These are phyloP conservation scores for Bipolaris bicolor DNA, from an alignment of 2,329 filamentous ascomycete genomes.

Conservation along the genomic window DNA sequence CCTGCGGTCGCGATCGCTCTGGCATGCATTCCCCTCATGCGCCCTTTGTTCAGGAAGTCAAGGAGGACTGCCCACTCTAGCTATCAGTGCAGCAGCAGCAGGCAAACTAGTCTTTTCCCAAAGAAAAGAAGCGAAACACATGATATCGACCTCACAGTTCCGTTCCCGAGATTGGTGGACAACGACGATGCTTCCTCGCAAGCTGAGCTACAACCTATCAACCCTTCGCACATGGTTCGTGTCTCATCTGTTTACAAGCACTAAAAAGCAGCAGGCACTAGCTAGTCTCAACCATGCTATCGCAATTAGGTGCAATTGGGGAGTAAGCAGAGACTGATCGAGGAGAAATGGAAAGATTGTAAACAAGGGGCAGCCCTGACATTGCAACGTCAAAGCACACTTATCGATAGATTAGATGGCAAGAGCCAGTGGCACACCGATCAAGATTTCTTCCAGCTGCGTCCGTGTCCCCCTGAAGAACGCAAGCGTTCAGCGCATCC, in stretches of 20 bases:
- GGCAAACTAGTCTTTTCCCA: not conserved
- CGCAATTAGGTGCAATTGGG: not conserved
- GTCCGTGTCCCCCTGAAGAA: not conserved
- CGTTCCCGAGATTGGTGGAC: too few relatives aligned
- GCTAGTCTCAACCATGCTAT: not conserved
- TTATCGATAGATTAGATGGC: not conserved
- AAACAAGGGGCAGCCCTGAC: not conserved
- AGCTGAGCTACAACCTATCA: not conserved
- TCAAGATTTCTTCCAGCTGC: not conserved
- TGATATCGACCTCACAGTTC: not conserved
- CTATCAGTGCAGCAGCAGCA: conserved; percentile 4
- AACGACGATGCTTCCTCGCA: too few relatives aligned
- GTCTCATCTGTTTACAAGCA: not conserved
- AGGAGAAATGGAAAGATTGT: not conserved
- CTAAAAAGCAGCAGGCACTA: not conserved
- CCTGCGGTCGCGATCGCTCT: conserved; percentile 29
- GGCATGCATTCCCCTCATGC: conserved; percentile 30
- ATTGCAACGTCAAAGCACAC: not conserved
- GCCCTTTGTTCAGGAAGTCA: conserved; percentile 15
- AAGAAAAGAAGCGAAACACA: too few relatives aligned
- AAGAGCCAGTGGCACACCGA: not conserved
- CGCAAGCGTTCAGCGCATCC: not conserved
- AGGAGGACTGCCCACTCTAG: not conserved
- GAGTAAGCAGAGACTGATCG: not conserved
- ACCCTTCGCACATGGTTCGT: not conserved